Evolutionary conservation across 305 asterid species (phyloP), one percentile per base, ranked within the genome.

Genomic region (Fraxinus baroniana): DNA sequence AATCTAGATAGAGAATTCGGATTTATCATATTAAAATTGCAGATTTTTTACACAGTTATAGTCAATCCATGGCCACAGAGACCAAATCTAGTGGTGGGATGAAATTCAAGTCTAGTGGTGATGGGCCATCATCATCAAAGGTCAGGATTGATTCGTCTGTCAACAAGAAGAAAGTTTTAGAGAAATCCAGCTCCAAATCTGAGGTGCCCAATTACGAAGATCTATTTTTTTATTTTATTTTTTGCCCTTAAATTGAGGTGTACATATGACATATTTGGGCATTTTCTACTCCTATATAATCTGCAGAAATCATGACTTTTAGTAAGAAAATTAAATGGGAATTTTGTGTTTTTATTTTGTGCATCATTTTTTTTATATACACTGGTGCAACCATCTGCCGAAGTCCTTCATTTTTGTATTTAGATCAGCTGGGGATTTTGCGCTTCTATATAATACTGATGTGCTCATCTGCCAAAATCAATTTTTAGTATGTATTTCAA

Each of bases 71-170:
- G 91, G 84, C 87, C 62, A 74, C 88, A 60, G 84, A 60, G 84
- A 76, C 37, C 46, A 86, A 84, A 86, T 88, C 86, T 39, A 81
- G 7, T 4, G 36, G 77, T 78, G 74, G 37, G 71, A 49, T 86
- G 76, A 88, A 84, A 49, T 55, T 22, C 79, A 88, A 82, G 70
- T 35, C 87, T 20, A 71, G 28, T 15, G 73, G 81, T 62, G 84
- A 66, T 80, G 89, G 87, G 8, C 22, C 87, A 74, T 78, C 88
- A 52, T 86, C 90, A 76, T 80, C 88, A 6, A 88, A 80, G 83
- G 78, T 87, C 84, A 91, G 77, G 87, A 26, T 86, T 18, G 95
- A 90, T 84, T 80, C 91, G 83, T 87, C 91, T 73, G 30, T 81
- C 10, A 79, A 76, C 8, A 91, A 87, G 92, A 94, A 87, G 87